phyloP scores from a whole-genome alignment of 768 basidiomycete species.

The Lepiota subincarnata region DNA sequence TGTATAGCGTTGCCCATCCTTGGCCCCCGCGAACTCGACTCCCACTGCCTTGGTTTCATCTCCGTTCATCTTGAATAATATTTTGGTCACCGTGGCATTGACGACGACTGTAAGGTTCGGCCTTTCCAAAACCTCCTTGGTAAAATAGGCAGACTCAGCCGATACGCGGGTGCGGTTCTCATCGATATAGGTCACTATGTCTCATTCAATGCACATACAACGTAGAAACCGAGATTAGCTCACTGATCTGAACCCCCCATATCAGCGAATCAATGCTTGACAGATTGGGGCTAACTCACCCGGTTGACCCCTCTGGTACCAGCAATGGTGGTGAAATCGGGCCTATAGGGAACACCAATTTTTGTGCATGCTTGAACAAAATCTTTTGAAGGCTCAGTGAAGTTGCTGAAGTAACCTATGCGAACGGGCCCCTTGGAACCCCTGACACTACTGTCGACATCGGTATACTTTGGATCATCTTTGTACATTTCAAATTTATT shows the following conservation, averaged over 20 bases:
- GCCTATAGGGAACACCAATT: conserved; percentile 45
- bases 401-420: conserved; percentile 46
- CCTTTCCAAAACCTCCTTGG: conserved; percentile 50
- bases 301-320: conserved; percentile 56
- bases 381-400: conserved; percentile 32
- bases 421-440: conserved; percentile 49
- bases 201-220: neutral
- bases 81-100: conserved; percentile 46
- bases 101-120: conserved; percentile 58
- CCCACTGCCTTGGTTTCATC: conserved; percentile 43
- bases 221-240: conserved; percentile 7
- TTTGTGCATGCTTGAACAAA: conserved; percentile 52
- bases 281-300: conserved; percentile 28
- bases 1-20: conserved; percentile 31
- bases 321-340: conserved; percentile 52
- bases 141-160: conserved; percentile 61
- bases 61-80: conserved; percentile 39
- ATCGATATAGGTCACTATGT: conserved; percentile 63
- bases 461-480: conserved; percentile 40
- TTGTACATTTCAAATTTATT: conserved; percentile 58
- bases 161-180: conserved; percentile 46
- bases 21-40: conserved; percentile 47
- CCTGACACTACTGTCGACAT: conserved; percentile 39
- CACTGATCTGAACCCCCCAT: conserved; percentile 24
- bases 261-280: neutral